These are phyloP conservation scores for Rubus parviflorus DNA, from an alignment of 306 rosid genomes.

Conservation along the genomic window DNA sequence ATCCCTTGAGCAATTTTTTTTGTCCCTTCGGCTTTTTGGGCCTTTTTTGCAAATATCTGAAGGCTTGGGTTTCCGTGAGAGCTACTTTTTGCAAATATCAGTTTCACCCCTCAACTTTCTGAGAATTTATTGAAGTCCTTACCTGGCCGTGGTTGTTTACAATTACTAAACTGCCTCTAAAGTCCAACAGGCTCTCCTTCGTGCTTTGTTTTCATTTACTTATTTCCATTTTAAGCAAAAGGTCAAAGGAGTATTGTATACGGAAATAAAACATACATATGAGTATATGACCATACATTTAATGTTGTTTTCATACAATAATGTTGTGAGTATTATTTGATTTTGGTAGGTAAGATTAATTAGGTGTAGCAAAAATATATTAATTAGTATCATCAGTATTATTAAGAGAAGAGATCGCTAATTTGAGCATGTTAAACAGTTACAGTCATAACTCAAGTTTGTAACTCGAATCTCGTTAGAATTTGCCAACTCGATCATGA, in stretches of 20 bases:
- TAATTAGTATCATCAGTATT: no score
- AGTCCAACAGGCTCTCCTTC: not conserved
- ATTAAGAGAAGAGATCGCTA: no score
- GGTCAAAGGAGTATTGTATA: not conserved
- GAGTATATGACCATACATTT: not conserved
- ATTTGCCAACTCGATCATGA: no score
- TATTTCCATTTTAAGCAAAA: not conserved
- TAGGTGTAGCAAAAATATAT: not conserved
- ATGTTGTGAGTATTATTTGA: not conserved
- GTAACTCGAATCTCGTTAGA: no score
- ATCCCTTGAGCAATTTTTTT: not conserved
- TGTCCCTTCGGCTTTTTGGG: not conserved
- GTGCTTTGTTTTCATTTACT: not conserved
- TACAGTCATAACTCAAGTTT: no score
- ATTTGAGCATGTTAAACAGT: no score
- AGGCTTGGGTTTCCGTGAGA: constrained; percentile 6
- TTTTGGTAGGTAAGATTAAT: not conserved
- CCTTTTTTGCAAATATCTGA: not conserved
- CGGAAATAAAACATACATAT: not conserved
- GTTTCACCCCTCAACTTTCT: not conserved
- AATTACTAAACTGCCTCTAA: not conserved
- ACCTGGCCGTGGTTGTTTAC: not conserved
- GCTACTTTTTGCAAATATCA: not conserved
- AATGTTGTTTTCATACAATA: not conserved
- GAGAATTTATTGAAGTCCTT: not conserved